Conservation (phyloP, 164 flowering plant genomes). For the Warburgia ugandensis region DNA sequence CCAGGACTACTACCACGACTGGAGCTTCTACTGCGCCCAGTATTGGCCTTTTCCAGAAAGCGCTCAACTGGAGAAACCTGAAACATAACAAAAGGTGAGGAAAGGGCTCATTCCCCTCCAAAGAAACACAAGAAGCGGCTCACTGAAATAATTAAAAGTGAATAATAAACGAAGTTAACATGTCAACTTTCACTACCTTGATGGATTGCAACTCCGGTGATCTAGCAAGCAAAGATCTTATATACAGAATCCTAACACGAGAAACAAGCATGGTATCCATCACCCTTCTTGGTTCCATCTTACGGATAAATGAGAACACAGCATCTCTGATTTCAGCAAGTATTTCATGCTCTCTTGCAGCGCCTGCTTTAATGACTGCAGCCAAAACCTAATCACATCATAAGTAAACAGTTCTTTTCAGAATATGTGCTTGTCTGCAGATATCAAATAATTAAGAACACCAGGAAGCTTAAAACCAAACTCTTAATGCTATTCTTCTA, state of each 20-base stretch:
- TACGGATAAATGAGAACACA: constrained; percentile 86
- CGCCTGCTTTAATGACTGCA: constrained; percentile 99
- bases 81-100: constrained; percentile 4
- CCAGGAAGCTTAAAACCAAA: too few species aligned
- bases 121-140: background rate
- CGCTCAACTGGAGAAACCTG: constrained; percentile 86
- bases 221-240: constrained; percentile 88
- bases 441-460: too few species aligned
- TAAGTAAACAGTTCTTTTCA: constrained; percentile 2
- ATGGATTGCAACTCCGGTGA: constrained; percentile 96
- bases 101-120: background rate
- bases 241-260: constrained; percentile 92
- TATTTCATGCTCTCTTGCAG: constrained; percentile 98
- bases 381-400: constrained; percentile 71
- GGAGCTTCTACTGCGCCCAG: constrained; percentile 81
- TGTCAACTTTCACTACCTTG: constrained; percentile 41
- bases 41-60: constrained; percentile 72
- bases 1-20: constrained; percentile 93
- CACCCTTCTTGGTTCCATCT: constrained; percentile 91
- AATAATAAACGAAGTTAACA: background rate
- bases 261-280: constrained; percentile 99
- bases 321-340: constrained; percentile 99
- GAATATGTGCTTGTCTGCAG: too few species aligned
- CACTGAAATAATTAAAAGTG: background rate
- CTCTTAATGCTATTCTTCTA: too few species aligned